These are phyloP conservation scores for Daldinia decipiens DNA, from an alignment of 495 filamentous ascomycete genomes.

Conservation along the genomic window DNA sequence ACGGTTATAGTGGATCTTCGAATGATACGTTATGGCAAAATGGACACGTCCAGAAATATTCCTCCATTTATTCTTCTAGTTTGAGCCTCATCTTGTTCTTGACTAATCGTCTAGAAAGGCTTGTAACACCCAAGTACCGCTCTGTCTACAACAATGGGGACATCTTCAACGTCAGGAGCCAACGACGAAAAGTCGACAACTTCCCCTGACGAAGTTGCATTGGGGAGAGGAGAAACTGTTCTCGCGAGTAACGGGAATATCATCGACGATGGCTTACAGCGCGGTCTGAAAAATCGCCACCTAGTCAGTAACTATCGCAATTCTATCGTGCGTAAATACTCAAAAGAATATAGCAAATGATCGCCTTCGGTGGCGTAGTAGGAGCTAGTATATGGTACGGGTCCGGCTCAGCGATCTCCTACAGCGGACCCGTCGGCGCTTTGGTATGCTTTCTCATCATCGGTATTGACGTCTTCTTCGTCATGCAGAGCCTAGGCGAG, in stretches of 20 bases:
- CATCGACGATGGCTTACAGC: constrained; percentile 47
- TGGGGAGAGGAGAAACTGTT: background rate
- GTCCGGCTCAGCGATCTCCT: constrained; percentile 62
- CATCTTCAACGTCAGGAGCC: background rate
- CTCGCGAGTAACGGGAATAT: constrained; percentile 45
- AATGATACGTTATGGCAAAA: background rate
- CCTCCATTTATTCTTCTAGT: background rate
- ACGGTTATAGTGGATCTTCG: background rate
- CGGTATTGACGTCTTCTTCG: constrained; percentile 66
- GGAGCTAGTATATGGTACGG: constrained; percentile 56
- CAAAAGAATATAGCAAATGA: constrained; percentile 51
- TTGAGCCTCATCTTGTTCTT: background rate
- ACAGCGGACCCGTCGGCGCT: constrained; percentile 63
- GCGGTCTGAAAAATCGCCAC: constrained; percentile 46
- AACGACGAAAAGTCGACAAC: background rate
- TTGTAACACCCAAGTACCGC: background rate
- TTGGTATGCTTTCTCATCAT: constrained; percentile 66
- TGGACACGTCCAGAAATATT: background rate
- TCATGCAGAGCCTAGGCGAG: constrained; percentile 69
- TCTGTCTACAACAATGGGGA: background rate
- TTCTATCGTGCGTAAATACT: background rate
- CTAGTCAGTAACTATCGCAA: constrained; percentile 29
- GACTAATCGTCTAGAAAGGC: background rate
- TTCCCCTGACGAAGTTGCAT: background rate
- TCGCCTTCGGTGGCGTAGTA: constrained; percentile 58